Percentiles rank a stretch among this genome's conserved stretches.
Conservation (phyloP, 495 filamentous ascomycete species). For the Massariosphaeria phaeospora region DNA sequence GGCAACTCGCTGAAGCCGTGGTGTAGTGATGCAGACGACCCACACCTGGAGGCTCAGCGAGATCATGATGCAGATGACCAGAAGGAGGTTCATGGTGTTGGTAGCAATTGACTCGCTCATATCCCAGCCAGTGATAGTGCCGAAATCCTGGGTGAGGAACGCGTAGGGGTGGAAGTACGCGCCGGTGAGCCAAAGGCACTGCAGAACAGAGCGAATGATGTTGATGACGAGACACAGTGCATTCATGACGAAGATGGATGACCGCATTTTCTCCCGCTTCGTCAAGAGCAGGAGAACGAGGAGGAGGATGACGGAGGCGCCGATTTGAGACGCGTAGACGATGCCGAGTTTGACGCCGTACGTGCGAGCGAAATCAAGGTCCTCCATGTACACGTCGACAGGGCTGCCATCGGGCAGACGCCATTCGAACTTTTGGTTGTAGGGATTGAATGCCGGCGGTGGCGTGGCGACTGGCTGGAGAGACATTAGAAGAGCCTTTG, state of each 20-base stretch:
- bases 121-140: conserved; percentile 45
- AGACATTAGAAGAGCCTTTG: neutral
- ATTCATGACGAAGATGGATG: conserved; percentile 61
- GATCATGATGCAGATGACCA: conserved; percentile 56
- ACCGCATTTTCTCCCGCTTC: conserved; percentile 55
- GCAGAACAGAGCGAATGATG: conserved; percentile 55
- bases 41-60: conserved; percentile 72
- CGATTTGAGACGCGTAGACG: conserved; percentile 69
- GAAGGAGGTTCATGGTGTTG: conserved; percentile 51
- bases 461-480: neutral
- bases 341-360: conserved; percentile 55
- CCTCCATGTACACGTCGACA: conserved; percentile 41
- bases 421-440: conserved; percentile 20
- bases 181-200: conserved; percentile 54
- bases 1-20: conserved; percentile 39
- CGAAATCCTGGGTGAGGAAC: conserved; percentile 54
- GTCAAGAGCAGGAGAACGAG: conserved; percentile 62
- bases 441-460: conserved; percentile 11
- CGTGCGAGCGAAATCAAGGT: conserved; percentile 47
- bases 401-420: conserved; percentile 11
- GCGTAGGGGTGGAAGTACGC: conserved; percentile 53
- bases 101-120: conserved; percentile 51
- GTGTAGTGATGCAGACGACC: conserved; percentile 53
- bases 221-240: conserved; percentile 55
- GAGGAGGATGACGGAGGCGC: conserved; percentile 64